Base-by-base conservation (phyloP, 352 stramenopile species). In the Phytophthora niederhauseri region DNA sequence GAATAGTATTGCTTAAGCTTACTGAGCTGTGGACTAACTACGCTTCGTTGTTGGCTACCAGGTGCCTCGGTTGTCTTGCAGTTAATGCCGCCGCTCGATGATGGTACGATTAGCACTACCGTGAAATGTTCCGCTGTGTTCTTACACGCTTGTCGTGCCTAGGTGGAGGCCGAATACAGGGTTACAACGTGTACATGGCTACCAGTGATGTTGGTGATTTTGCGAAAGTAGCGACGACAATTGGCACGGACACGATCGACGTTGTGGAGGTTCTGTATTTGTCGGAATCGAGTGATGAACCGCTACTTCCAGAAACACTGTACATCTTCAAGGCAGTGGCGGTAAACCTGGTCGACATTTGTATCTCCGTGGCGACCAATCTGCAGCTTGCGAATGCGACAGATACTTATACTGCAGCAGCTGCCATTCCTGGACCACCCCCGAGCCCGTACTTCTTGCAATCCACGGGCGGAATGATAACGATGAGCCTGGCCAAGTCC, bases 321-420 rank as follows among this genome's bases (percentile, higher is more conserved):
- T 92, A 92, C 48, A 65, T 81, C 11, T 79, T 92, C 60, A 87
- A 89, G 45, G 75, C 69, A 7, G 50, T 89, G 14, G 84, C 81
- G 0, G 38, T 91, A 4, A 91, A 85, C 34, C 56, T 78, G 8
- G 50, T 73, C 3, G 81, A 89, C 51, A 67, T 85, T 8, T 90
- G 80, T 38, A 49, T 87, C 2, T 68, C 58, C 0, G 58, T 79
- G 4, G 55, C 63, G 0, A 66, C 9, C 14, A 75, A 30, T 51
- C 31, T 80, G 2, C 49, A 66, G 7, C 49, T 66, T 17, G 57
- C 64, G 3, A 46, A 48, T 15, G 28, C 34, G 12, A 51, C 70
- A 20, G 74, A 71, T 14, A 68, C 66, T 20, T 55, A 45, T 45
- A 92, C 81, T 17, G 26, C 43, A 11, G 28, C 17, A 50, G 68